Base-by-base conservation (phyloP, 108 stramenopile genomes). In the Stephanodiscus minutulus region DNA sequence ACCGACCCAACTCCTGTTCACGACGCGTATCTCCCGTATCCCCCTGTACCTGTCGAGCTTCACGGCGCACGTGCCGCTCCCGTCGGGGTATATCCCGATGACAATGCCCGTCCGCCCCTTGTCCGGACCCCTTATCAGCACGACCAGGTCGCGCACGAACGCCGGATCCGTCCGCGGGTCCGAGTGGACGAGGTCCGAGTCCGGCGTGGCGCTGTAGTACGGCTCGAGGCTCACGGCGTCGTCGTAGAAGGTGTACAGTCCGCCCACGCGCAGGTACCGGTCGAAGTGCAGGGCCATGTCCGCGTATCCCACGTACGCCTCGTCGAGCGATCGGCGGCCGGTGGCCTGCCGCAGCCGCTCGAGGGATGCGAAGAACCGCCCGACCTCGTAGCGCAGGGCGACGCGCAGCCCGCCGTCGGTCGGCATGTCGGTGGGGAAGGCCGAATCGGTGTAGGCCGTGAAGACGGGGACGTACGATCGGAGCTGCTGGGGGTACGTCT, bases 241-340 rank as follows among this genome's bases (percentile, higher is more conserved):
- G 57, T 94, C 92, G 64, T 91, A 91, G 53, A 85, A 94, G 0
- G 88, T 91, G 68, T 94, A 94, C 29, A 94, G 61, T 17, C 90
- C 90, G 39, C 92, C 92, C 28, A 91, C 87, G 5, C 84, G 84
- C 22, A 94, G 63, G 61, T 94, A 94, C 18, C 92, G 83, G 71
- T 94, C 92, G 56, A 91, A 88, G 64, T 94, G 90, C 12, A 94
- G 67, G 24, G 86, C 81, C 92, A 94, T 94, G 50, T 94, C 90
- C 8, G 88, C 77, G 64, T 91, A 94, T 15, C 89, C 92, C 33
- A 89, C 73, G 66, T 89, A 91, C 24, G 92, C 88, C 52, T 89
- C 92, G 25, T 91, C 83, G 20, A 94, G 49, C 3, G 83, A 52
- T 47, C 75, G 73, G 27, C 88, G 81, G 25, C 64, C 57, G 15